These are phyloP conservation scores for Colletotrichum cordylinicola DNA, from an alignment of 2,329 filamentous ascomycete species.

Conservation along the genomic window DNA sequence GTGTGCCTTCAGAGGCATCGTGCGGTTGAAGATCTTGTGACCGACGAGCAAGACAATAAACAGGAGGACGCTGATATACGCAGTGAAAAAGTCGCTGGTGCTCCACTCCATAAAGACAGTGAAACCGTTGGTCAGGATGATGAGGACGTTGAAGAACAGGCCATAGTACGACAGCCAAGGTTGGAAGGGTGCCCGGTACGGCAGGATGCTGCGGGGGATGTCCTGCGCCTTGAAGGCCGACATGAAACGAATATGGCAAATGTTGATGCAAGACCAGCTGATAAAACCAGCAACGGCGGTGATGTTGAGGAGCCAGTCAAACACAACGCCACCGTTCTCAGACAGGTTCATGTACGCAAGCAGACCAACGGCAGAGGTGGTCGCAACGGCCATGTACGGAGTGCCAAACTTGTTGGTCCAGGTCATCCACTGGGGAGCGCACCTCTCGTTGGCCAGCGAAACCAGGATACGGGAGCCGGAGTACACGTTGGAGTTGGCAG, in stretches of 20 bases:
- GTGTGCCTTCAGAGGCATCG: slow-evolving; percentile 39
- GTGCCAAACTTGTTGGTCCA: slow-evolving; percentile 66
- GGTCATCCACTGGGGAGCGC: slow-evolving; percentile 65
- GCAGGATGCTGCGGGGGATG: slow-evolving; percentile 62
- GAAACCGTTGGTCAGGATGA: slow-evolving; percentile 73
- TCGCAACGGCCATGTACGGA: slow-evolving; percentile 64
- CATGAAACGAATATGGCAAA: slow-evolving; percentile 71
- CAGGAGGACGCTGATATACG: slow-evolving; percentile 69
- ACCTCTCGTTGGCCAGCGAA: slow-evolving; percentile 67
- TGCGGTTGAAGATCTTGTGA: slow-evolving; percentile 60
- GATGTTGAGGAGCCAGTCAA: slow-evolving; percentile 77
- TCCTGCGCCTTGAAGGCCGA: slow-evolving; percentile 61
- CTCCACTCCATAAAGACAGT: slow-evolving; percentile 70
- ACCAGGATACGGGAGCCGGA: slow-evolving; percentile 73
- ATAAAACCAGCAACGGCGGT: slow-evolving; percentile 73
- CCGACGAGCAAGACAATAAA: slow-evolving; percentile 65
- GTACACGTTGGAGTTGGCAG: slow-evolving; percentile 80
- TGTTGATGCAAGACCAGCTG: slow-evolving; percentile 70
- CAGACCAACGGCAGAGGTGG: slow-evolving; percentile 63
- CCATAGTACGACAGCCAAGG: slow-evolving; percentile 71
- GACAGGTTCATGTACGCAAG: slow-evolving; percentile 74
- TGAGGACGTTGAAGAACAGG: slow-evolving; percentile 67
- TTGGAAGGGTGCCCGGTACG: slow-evolving; percentile 67
- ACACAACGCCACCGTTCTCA: slow-evolving; percentile 62
- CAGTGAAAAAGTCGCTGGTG: slow-evolving; percentile 65